Evolutionary conservation across 768 basidiomycete species (phyloP), one percentile per base, ranked within the genome.

Genomic region (Tylopilus plumbeoviolaceoides): DNA sequence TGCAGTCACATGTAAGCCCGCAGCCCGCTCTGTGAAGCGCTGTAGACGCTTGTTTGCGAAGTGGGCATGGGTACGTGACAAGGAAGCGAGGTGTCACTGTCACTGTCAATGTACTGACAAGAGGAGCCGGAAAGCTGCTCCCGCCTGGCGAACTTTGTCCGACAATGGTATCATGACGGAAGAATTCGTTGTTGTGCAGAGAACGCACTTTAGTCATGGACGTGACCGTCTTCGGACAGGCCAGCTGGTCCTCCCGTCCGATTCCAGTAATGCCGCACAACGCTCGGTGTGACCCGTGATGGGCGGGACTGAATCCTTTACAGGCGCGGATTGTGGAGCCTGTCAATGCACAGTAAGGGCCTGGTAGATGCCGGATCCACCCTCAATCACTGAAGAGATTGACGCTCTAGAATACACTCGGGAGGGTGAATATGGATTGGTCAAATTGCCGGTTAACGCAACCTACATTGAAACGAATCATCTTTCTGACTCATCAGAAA

Each of bases 31-130:
- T 42, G 38, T 18, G 41, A 42, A 20, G 54, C 53, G 41, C 35
- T 40, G 23, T 56, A 28, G 33, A 25, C n/a, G 23, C 33, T 36
- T 27, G 54, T 38, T 54, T 40, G 30, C 43, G 40, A 49, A 20
- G 55, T 36, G 20, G 27, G 21, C 35, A 41, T 43, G 53, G 53
- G 45, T 47, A 27, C 17, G 9, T 10, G 8, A 18, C 28, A 6
- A 33, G 27, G 35, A 43, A 44, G 43, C 23, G 23, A 17, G 25
- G 28, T 28, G 21, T 18, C 18, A 8, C 17, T n/a, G n/a, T n/a
- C n/a, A n/a, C 23, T 27, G 41, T 21, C 38, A 12, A 14, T 27
- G 41, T 23, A 39, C 21, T 44, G 33, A 38, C 42, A 23, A 28
- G n/a, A 11, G 28, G 8, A 30, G 18, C 12, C 1, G 38, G 17